These are phyloP conservation scores for Spatholobus suberectus DNA, from an alignment of 306 rosid species.

Conservation along the genomic window DNA sequence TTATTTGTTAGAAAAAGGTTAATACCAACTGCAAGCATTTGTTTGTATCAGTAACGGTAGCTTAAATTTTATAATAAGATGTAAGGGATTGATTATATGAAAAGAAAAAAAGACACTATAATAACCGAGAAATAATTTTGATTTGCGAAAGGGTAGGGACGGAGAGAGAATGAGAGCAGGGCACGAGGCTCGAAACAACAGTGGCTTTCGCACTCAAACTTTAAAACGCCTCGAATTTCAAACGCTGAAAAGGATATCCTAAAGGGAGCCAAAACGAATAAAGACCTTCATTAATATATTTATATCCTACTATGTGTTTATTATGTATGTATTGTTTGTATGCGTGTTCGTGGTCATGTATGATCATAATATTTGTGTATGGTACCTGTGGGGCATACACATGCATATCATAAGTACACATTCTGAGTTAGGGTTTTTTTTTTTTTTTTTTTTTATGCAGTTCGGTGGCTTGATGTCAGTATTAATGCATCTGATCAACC, in stretches of 20 bases:
- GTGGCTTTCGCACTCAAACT: conserved; percentile 53
- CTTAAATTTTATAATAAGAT: neutral
- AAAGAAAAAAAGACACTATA: neutral
- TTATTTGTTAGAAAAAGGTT: neutral
- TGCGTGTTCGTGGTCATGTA: conserved; percentile 5
- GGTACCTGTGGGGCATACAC: neutral
- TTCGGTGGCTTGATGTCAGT: neutral
- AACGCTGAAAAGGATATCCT: conserved; percentile 48
- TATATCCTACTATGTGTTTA: neutral
- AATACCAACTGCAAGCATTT: neutral
- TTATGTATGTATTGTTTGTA: neutral
- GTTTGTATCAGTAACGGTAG: neutral
- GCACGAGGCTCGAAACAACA: conserved; percentile 57
- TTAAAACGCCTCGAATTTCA: conserved; percentile 51
- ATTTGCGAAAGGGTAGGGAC: neutral
- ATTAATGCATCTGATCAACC: neutral
- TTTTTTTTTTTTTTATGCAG: neutral
- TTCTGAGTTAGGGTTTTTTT: neutral
- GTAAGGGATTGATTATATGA: neutral
- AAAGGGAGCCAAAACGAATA: conserved; percentile 18
- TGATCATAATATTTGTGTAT: neutral
- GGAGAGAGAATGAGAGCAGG: neutral
- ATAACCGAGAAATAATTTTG: neutral
- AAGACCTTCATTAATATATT: neutral
- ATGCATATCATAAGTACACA: neutral